phyloP scores from a whole-genome alignment of 345 rosid genomes.

The Luvunga scandens region DNA sequence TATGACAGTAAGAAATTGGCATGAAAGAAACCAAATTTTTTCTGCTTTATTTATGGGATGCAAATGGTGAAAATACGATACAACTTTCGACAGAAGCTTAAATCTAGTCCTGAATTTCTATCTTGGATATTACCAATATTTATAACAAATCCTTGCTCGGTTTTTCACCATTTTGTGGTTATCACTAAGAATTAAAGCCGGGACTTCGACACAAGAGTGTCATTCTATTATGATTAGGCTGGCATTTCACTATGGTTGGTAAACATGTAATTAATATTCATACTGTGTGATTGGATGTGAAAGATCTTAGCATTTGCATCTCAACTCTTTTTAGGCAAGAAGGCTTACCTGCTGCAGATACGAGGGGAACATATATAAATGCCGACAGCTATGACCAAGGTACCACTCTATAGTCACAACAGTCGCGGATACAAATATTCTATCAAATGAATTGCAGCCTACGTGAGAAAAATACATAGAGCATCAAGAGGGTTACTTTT shows the following conservation, averaged over 20 bases:
- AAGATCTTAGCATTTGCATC: slow-evolving; percentile 6
- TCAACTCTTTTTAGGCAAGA: slow-evolving; percentile 25
- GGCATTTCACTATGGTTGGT: background rate
- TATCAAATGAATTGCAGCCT: background rate
- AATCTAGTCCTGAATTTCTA: background rate
- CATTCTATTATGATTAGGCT: background rate
- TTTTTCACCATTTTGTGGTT: too few species aligned
- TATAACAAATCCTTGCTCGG: too few species aligned
- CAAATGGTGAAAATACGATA: background rate
- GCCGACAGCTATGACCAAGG: slow-evolving; percentile 20
- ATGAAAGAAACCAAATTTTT: background rate
- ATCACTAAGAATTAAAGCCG: background rate
- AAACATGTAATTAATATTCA: background rate
- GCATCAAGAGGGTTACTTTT: background rate
- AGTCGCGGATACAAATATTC: background rate
- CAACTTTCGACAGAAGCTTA: background rate
- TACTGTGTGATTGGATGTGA: background rate
- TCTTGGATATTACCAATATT: too few species aligned
- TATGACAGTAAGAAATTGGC: background rate
- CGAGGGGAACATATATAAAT: slow-evolving; percentile 7
- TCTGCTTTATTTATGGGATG: background rate
- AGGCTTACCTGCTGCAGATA: slow-evolving; percentile 8
- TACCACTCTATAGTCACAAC: slow-evolving; percentile 5
- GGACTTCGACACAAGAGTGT: background rate
- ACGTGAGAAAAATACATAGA: background rate